A percentile compares a stretch with the other conserved stretches of the same genome.
Evolutionary conservation across 805 yeast genomes (phyloP).

Genomic region (Kodamaea kaohsiungensis): DNA sequence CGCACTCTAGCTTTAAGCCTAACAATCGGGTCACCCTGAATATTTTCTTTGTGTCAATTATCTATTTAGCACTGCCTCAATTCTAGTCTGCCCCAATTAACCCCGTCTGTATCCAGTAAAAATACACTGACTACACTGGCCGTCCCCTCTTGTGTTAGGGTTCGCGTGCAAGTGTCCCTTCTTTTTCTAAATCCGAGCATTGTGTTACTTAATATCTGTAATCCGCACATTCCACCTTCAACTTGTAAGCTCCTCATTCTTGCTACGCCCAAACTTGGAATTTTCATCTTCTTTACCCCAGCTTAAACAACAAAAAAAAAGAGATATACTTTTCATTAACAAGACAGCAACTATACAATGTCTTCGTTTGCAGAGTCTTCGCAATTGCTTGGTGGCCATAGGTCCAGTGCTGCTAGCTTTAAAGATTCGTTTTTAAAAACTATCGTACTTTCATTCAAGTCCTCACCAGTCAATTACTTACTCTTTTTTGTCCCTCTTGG

Average conservation of each 20-base stretch:
- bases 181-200: background rate
- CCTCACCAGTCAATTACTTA: slow-evolving; percentile 75
- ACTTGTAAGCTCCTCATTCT: background rate
- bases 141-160: background rate
- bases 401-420: background rate
- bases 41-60: background rate
- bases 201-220: background rate
- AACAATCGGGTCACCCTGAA: background rate
- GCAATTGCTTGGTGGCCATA: slow-evolving; percentile 7
- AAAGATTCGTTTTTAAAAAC: slow-evolving; percentile 16
- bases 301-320: background rate
- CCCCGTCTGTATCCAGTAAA: background rate
- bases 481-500: slow-evolving; percentile 90
- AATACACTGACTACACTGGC: background rate
- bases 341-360: background rate
- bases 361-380: slow-evolving; percentile 5
- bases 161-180: background rate
- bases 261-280: background rate
- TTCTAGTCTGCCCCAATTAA: background rate
- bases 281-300: background rate
- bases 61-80: background rate
- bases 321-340: background rate
- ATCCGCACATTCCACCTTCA: too few species aligned
- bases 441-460: slow-evolving; percentile 33
- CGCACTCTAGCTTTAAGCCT: background rate